phyloP scores from a whole-genome alignment of 106 monocot species.

The Alisma plantagoaquatica region DNA sequence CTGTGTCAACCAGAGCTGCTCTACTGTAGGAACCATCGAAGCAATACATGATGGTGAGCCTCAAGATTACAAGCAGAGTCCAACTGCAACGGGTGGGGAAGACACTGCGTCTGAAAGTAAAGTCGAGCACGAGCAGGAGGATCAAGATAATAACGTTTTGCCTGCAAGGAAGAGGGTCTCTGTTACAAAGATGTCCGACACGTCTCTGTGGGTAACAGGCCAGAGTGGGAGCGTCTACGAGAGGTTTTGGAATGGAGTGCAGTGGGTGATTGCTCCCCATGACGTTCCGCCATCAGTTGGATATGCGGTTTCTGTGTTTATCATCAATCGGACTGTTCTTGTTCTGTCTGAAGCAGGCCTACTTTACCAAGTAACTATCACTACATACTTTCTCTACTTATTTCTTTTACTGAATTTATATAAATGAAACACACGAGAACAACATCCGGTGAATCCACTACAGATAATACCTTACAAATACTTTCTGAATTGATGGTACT shows the following conservation, averaged over 20 bases:
- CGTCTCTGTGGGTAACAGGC: constrained; percentile 84
- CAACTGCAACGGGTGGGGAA: background rate
- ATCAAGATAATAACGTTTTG: constrained; percentile 21
- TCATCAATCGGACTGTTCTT: constrained; percentile 69
- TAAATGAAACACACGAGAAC: no score
- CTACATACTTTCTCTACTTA: background rate
- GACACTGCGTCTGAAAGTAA: background rate
- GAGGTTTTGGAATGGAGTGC: constrained; percentile 92
- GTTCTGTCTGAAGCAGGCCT: constrained; percentile 58
- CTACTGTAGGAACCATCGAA: constrained; percentile 59
- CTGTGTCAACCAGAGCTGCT: constrained; percentile 62
- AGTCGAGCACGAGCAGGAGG: constrained; percentile 11
- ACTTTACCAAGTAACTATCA: constrained; percentile 58
- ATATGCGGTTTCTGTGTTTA: constrained; percentile 44
- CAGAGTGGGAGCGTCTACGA: constrained; percentile 89
- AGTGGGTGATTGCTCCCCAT: constrained; percentile 91
- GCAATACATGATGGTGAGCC: background rate
- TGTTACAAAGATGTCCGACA: constrained; percentile 57
- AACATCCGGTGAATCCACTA: no score
- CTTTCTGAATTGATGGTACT: no score
- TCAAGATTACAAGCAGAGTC: background rate
- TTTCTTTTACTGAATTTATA: background rate
- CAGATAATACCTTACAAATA: no score
- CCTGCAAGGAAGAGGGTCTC: constrained; percentile 67
- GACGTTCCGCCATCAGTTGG: constrained; percentile 56